Base-by-base conservation (phyloP, 2,329 filamentous ascomycete genomes). In the Lasiodiplodia sp. region DNA sequence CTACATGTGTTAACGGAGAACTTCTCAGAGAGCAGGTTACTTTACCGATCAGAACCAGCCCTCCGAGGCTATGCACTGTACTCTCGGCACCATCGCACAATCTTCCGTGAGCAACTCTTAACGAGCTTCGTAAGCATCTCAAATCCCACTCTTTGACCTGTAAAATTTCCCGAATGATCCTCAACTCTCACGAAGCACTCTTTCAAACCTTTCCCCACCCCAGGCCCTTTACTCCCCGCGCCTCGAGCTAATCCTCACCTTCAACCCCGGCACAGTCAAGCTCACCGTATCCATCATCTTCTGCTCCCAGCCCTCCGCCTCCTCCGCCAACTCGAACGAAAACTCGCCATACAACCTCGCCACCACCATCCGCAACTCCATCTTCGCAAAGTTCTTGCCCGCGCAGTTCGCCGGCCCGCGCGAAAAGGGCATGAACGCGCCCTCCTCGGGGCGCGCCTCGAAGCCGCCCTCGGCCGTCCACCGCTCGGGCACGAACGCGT, bases 401-500 rank as follows among this genome's bases (percentile, higher is more conserved):
- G 62, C 62, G 49, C 62, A 66, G 28, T 66, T 66, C 3, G 18
- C 8, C 31, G 62, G 28, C 18, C 62, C 62, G 2, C 40, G 58
- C 28, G 49, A 44, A 11, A 66, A 66, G n/a, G 62, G 62, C 47
- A 66, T 55, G 49, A 66, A 66, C 8, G 23, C 62, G 28, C 40
- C 51, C 6, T 25, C 31, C 31, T 66, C 51, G 4, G 34, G 34
- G 31, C 31, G 31, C 6, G 31, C 31, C 37, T 40, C 18, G 10
- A 21, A 14, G 21, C 31, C 11, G 10, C 25, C 51, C 16, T 52
- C 31, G 31, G 31, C 62, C 16, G 21, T 23, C 62, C 62, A 62
- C 3, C 66, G 56, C 57, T 68, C 66, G 12, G 68, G 68, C 25
- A 51, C 14, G 28, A 66, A 58, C 34, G n/a, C 49, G 28, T 53